A percentile compares a stretch with the other conserved stretches of the same genome.
Evolutionary conservation across 306 rosid species (phyloP).

Genomic region (Rosa lucieae): DNA sequence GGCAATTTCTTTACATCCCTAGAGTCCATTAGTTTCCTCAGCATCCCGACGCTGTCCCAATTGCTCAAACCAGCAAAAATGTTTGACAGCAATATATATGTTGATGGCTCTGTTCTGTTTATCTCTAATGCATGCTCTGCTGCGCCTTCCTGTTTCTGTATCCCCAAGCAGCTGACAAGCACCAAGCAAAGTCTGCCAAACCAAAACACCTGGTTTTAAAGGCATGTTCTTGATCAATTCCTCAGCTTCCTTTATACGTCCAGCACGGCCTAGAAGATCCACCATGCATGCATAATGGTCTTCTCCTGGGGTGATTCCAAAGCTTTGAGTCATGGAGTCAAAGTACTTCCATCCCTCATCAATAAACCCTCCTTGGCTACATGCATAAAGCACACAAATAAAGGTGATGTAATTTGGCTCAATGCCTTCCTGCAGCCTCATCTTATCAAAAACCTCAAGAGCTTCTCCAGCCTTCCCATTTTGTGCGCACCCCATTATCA

Average conservation of each 20-base stretch:
- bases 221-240: constrained; percentile 61
- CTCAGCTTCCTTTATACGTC: constrained; percentile 63
- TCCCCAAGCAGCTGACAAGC: constrained; percentile 68
- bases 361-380: constrained; percentile 67
- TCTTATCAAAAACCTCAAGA: constrained; percentile 55
- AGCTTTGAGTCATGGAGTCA: constrained; percentile 51
- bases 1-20: constrained; percentile 68
- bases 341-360: constrained; percentile 62
- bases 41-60: constrained; percentile 54
- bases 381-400: constrained; percentile 74
- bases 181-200: constrained; percentile 80
- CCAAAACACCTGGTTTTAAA: constrained; percentile 49
- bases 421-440: constrained; percentile 42
- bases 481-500: constrained; percentile 79
- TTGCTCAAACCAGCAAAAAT: constrained; percentile 58
- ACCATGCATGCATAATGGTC: constrained; percentile 82
- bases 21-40: constrained; percentile 63
- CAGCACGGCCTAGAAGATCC: constrained; percentile 66
- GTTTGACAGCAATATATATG: constrained; percentile 68
- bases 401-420: constrained; percentile 71
- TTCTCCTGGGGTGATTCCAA: constrained; percentile 60
- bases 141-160: constrained; percentile 56
- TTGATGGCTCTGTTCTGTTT: constrained; percentile 56
- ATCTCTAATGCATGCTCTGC: constrained; percentile 48
- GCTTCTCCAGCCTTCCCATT: constrained; percentile 68